Base-by-base conservation (phyloP, 1,139 yeast species). In the Blastobotrys capitulatus region DNA sequence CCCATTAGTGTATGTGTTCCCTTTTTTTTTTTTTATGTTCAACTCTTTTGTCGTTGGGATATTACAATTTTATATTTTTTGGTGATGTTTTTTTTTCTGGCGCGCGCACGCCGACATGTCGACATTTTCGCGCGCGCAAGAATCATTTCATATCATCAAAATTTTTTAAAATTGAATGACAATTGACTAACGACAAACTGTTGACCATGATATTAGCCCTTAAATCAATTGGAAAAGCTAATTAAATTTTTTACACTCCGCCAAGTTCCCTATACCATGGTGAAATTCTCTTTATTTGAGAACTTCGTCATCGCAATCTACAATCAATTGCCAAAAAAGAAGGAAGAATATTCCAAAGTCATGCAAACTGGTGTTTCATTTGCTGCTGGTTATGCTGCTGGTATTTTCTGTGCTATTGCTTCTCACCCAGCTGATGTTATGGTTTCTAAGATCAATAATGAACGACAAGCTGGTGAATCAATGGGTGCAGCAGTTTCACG, bases 351-450 rank as follows among this genome's bases (percentile, higher is more conserved):
- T 71, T 68, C 79, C 27, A 62, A 73, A 52, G 55, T 78, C 47
- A 84, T 85, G 65, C 96, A 90, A 72, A 90, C 96, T 35, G 95
- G 96, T 53, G 95, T 90, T 42, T 86, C 96, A 27, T 90, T 90
- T 74, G 75, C 82, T 50, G 96, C 95, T 69, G 97, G 97, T 69
- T 89, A 89, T 73, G 80, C 89, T 67, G 97, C 97, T 27, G 97
- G 97, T 81, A 83, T 90, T 52, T 80, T 88, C 73, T 89, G 97
- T 75, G 97, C 97, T 22, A 72, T 85, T 49, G 94, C 88, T 18
- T 89, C 96, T 22, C 97, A 90, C 69, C 97, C 97, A 40, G 97
- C 97, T 38, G 97, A 90, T 70, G 96, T 89, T 42, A 83, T 90
- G 95, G 97, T 90, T 36, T 86, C 96, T 49, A 86, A 89, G 77